Evolutionary conservation across 1,139 yeast species (phyloP).

Genomic region (Yamadazyma dendronema): DNA sequence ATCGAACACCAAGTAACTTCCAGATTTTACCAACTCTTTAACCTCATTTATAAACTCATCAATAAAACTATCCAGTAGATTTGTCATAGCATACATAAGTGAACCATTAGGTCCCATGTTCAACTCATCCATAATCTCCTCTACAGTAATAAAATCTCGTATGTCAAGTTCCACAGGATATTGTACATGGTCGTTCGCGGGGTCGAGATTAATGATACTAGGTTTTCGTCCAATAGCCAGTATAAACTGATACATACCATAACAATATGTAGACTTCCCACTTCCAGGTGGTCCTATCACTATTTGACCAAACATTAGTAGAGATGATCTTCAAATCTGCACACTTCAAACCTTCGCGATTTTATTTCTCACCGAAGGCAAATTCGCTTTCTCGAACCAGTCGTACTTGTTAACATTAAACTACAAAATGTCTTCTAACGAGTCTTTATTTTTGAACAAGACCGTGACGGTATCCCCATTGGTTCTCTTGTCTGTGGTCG

Average conservation of each 20-base stretch:
- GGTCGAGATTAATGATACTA: constrained; percentile 82
- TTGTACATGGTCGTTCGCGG: constrained; percentile 83
- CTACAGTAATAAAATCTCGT: constrained; percentile 80
- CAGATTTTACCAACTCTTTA: constrained; percentile 53
- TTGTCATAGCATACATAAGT: constrained; percentile 82
- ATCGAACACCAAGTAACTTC: constrained; percentile 79
- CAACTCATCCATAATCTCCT: constrained; percentile 86
- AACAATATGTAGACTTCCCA: constrained; percentile 93
- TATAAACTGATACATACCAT: constrained; percentile 88
- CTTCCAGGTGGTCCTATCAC: constrained; percentile 98
- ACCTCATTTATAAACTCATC: constrained; percentile 63
- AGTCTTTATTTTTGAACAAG: constrained; percentile 43
- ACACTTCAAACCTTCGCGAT: background rate
- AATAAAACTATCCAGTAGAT: constrained; percentile 39
- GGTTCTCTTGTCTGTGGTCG: constrained; percentile 90
- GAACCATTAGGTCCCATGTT: constrained; percentile 94
- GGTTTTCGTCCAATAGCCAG: constrained; percentile 91
- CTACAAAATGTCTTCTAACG: constrained; percentile 21
- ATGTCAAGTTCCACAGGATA: constrained; percentile 88
- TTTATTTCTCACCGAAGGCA: constrained; percentile 1
- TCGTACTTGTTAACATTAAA: background rate
- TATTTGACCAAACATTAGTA: constrained; percentile 71
- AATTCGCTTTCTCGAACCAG: background rate
- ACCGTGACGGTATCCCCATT: constrained; percentile 93
- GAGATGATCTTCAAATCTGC: no score